A percentile compares a stretch with the other conserved stretches of the same genome.
Evolutionary conservation across 225 moss, liverwort and hornwort species (phyloP).

Genomic region (Rhytidiadelphus loreus): DNA sequence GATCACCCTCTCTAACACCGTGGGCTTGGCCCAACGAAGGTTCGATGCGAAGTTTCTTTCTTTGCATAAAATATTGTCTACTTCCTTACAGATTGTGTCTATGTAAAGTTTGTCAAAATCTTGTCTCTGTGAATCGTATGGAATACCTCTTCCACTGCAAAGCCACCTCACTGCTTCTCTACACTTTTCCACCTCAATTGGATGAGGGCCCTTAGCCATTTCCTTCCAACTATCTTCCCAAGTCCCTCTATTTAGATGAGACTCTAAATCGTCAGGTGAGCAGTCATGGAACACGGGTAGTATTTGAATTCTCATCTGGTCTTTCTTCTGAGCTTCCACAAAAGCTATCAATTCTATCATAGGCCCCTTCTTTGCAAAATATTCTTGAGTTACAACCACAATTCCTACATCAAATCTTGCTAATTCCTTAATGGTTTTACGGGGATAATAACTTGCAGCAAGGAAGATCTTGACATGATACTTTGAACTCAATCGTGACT

Average conservation of each 20-base stretch:
- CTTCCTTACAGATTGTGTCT: accelerated
- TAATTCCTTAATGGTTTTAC: background rate
- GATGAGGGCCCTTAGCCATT: background rate
- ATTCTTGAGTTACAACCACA: background rate
- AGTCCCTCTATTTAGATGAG: background rate
- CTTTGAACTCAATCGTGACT: accelerated
- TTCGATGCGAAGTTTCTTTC: background rate
- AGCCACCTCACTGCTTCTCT: background rate
- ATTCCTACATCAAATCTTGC: background rate
- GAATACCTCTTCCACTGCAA: background rate
- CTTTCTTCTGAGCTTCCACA: background rate
- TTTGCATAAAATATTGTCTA: background rate
- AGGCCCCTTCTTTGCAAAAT: background rate
- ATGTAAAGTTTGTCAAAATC: background rate
- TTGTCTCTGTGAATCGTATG: no score
- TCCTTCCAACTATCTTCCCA: background rate
- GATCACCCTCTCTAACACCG: accelerated
- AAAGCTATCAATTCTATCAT: background rate
- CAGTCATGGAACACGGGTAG: background rate
- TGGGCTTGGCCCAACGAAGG: accelerated
- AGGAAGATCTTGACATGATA: background rate
- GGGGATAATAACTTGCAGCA: background rate
- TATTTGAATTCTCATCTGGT: background rate
- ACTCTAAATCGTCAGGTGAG: background rate
- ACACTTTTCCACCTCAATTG: background rate